Evolutionary conservation across 106 monocot species (phyloP), one percentile per base, ranked within the genome.

Genomic region (Dioscorea dumetorum): DNA sequence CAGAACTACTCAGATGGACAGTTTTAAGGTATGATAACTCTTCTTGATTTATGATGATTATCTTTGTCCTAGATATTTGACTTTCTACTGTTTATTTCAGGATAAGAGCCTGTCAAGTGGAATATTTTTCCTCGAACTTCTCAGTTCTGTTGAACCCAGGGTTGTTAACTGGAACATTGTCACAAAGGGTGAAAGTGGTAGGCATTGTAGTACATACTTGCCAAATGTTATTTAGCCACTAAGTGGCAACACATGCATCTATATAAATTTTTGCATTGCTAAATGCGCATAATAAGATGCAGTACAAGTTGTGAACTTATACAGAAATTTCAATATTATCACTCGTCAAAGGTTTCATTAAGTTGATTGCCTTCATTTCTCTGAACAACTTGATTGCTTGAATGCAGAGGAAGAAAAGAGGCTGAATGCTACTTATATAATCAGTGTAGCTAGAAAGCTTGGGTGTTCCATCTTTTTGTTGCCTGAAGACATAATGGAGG

Each of bases 161-260:
- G 85, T 80, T 66, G 85, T 90, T 57, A 82, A 78, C 59, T 90
- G 89, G 85, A 90, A 77, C 34, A 62, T 85, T 72, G 85, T 90
- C 33, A 85, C 85, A 0, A 72, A 77, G 59, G 89, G 89, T 56
- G 85, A 82, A 82, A 82, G 57, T 54, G 85, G 85, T 90, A 77
- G 58, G 52, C 56, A 63, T 63, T 33, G 1, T 74, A 19, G 32
- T 33, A 50, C 48, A 49, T 66, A n/a, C 34, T 66, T 66, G 22
- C 19, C 15, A 0, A 63, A 63, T n/a, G 7, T n/a, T 19, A 12
- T 14, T 12, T 7, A 7, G 57, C 57, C 22, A 22, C 57, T 58
- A 58, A 19, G n/a, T 34, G 19, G 16, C 60, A 14, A 16, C 41
- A 35, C 32, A 41, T 41, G 41, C 41, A 41, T 41, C 41, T 41